A percentile compares a stretch with the other conserved stretches of the same genome.
Conservation (phyloP, 495 filamentous ascomycete species). For the Bryoglossum gracile region DNA sequence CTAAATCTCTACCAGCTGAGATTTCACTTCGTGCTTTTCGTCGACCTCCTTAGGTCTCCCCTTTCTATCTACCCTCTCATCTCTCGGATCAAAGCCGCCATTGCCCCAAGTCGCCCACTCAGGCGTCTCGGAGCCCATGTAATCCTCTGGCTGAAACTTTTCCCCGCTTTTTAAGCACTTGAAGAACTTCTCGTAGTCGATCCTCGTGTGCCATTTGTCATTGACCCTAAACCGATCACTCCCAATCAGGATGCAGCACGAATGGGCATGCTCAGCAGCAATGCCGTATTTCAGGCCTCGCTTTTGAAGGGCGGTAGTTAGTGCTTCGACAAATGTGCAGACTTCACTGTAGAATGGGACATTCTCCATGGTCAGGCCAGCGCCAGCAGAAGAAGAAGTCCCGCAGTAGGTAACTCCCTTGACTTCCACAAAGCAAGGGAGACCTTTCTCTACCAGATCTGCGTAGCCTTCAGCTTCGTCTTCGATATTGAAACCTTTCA, state of each 20-base stretch:
- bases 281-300: constrained; percentile 78
- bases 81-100: constrained; percentile 87
- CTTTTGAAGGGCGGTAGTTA: constrained; percentile 56
- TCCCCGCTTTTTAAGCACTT: constrained; percentile 65
- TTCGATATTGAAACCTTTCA: constrained; percentile 94
- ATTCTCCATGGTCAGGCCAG: constrained; percentile 88
- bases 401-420: constrained; percentile 98
- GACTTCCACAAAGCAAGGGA: constrained; percentile 88
- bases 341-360: constrained; percentile 94
- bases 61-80: constrained; percentile 77
- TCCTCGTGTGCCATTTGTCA: constrained; percentile 82
- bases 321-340: constrained; percentile 63
- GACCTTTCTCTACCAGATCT: constrained; percentile 70
- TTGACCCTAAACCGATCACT: constrained; percentile 59
- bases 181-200: constrained; percentile 88
- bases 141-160: constrained; percentile 78
- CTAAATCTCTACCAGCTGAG: too few species aligned
- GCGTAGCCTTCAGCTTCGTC: constrained; percentile 90
- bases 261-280: constrained; percentile 89
- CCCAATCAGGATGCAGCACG: constrained; percentile 83
- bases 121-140: constrained; percentile 72
- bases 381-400: constrained; percentile 69
- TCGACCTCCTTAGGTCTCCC: too few species aligned
- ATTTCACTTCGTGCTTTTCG: too few species aligned
- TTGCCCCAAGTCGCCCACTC: constrained; percentile 95